Percentiles rank a stretch among this genome's conserved stretches.
Evolutionary conservation across 2,329 filamentous ascomycete genomes (phyloP).

Genomic region (Scortechinia acanthostroma): DNA sequence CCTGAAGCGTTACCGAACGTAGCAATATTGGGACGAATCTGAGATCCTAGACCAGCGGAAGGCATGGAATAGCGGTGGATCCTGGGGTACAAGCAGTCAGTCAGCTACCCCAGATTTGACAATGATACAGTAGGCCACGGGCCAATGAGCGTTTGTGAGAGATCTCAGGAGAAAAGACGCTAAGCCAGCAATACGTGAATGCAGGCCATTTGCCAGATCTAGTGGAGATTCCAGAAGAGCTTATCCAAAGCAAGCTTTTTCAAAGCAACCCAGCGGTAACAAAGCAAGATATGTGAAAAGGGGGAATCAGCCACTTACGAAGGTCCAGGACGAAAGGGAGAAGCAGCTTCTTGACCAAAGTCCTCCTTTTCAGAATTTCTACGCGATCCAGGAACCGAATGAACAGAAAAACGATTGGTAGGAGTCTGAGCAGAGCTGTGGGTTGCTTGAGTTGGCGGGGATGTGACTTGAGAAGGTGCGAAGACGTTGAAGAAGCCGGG

Average conservation of each 20-base stretch:
- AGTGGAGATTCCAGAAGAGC: too few relatives aligned
- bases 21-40: background rate
- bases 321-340: background rate
- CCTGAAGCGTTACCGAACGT: background rate
- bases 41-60: background rate
- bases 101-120: background rate
- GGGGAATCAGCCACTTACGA: too few relatives aligned
- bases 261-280: too few relatives aligned
- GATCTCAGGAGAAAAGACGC: background rate
- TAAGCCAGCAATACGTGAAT: too few relatives aligned
- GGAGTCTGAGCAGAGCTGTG: background rate
- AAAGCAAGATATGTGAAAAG: too few relatives aligned
- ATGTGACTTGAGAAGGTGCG: slow-evolving; percentile 6
- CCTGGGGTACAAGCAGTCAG: background rate
- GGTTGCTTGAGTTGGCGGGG: slow-evolving; percentile 5
- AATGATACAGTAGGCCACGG: too few relatives aligned
- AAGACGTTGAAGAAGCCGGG: slow-evolving; percentile 58
- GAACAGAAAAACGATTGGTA: background rate
- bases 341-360: background rate
- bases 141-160: too few relatives aligned
- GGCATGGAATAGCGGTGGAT: background rate
- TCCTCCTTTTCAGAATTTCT: slow-evolving; percentile 1
- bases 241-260: too few relatives aligned
- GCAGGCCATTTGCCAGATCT: too few relatives aligned
- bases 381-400: background rate